phyloP scores from a whole-genome alignment of 2,329 filamentous ascomycete genomes.

The Stagonosporopsis chrysanthemi region DNA sequence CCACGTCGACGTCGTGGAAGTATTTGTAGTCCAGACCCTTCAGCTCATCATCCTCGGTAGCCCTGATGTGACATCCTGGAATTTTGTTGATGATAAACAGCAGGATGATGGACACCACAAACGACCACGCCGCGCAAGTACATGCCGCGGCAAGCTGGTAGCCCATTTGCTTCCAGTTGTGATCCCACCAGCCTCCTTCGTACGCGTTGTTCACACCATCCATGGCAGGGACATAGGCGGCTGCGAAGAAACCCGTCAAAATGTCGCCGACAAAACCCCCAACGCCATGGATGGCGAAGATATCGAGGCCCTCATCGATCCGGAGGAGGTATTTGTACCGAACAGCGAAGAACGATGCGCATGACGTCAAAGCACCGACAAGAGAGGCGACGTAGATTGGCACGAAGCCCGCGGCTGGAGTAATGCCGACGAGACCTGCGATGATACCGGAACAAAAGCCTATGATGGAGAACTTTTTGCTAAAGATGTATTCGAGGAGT shows the following conservation, averaged over 20 bases:
- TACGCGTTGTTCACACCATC: slow-evolving; percentile 60
- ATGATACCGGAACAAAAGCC: slow-evolving; percentile 64
- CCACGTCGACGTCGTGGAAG: slow-evolving; percentile 48
- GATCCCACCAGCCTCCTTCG: slow-evolving; percentile 60
- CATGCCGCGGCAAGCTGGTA: slow-evolving; percentile 65
- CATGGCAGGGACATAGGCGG: slow-evolving; percentile 57
- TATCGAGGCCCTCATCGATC: slow-evolving; percentile 66
- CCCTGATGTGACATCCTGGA: slow-evolving; percentile 63
- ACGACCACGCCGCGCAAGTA: slow-evolving; percentile 64
- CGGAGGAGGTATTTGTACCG: slow-evolving; percentile 60
- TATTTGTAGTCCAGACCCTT: slow-evolving; percentile 62
- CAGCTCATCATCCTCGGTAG: slow-evolving; percentile 63
- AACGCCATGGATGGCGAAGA: slow-evolving; percentile 67
- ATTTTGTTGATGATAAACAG: slow-evolving; percentile 66
- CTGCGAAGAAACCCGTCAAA: slow-evolving; percentile 65
- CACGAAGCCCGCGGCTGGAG: slow-evolving; percentile 64
- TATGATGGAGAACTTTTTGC: slow-evolving; percentile 59
- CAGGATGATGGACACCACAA: slow-evolving; percentile 60
- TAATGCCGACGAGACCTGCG: slow-evolving; percentile 65
- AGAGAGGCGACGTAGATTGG: slow-evolving; percentile 61
- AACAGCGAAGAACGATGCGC: slow-evolving; percentile 57
- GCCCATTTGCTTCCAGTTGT: slow-evolving; percentile 63
- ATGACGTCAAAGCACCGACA: slow-evolving; percentile 61
- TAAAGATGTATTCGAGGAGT: slow-evolving; percentile 60
- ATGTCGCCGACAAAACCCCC: slow-evolving; percentile 66